Evolutionary conservation across 129 eudicot species (phyloP), one percentile per base, ranked within the genome.

Genomic region (Escallonia herrerae): DNA sequence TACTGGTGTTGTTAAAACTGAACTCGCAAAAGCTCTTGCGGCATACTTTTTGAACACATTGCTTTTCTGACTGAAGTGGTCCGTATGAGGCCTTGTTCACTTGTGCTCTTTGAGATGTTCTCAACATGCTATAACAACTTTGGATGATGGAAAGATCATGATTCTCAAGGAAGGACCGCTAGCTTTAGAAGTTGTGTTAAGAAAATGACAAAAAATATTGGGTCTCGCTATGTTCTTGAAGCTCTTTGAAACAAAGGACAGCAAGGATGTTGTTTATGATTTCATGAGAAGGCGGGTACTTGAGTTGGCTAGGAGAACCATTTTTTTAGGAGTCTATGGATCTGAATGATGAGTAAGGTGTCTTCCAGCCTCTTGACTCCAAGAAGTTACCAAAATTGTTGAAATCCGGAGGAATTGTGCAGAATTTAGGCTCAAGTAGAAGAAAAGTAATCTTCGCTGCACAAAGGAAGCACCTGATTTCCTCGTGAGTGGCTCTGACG

Each of bases 151-250:
- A 40, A 66, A 62, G 56, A 45, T 66, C 2, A 66, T 8, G 71
- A 66, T 6, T 66, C 71, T 8, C 61, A 54, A 13, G 71, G 71
- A 7, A 47, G 71, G 43, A 66, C 71, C 5, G 71, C 54, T 5
- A 66, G 62, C 43, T 66, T 66, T 62, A 66, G 48, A 5, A 66
- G 54, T 65, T 66, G 74, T 4, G 75, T 78, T 46, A 58, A 72
- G 40, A 78, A 72, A 67, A 78, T 78, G 82, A 78, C 82, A 8
- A 72, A 78, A 12, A 78, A 78, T 9, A 76, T 78, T 51, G 83
- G 83, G 22, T 73, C 79, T 39, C 69, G 50, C 38, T 65, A 65
- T 33, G 50, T 65, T 8, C 58, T 65, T 50, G 50, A 65, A 47
- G 39, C 9, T n/a, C 40, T 43, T 38, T 59, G 2, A 65, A 65